Base-by-base conservation (phyloP, 345 rosid genomes). In the Hirschfeldia incana region DNA sequence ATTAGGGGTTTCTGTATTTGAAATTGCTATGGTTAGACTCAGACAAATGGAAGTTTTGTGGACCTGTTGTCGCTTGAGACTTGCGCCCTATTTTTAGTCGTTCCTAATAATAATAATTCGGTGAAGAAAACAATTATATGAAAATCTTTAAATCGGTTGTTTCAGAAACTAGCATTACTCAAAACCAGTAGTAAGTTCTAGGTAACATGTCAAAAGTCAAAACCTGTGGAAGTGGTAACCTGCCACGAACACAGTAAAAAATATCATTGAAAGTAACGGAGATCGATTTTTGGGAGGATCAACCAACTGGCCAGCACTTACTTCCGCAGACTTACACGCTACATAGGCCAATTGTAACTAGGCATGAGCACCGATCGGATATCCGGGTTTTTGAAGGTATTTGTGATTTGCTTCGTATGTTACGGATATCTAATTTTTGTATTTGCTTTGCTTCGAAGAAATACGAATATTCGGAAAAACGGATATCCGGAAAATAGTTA, bases 161-260 rank as follows among this genome's bases (percentile, higher is more conserved):
- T 53, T 51, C 6, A 53, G 59, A 15, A 16, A 53, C 8, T 53
- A 10, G 51, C 51, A 42, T 55, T 58, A 58, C 30, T 26, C 32
- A 26, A 26, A 59, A 59, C 63, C 32, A 59, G 32, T 4, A 26
- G 32, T 59, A 4, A 21, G 28, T 26, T 57, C 13, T 58, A 58
- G 28, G 29, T 58, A 34, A 77, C 59, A 49, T 17, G 36, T 79
- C 51, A 88, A 83, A 82, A 94, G 36, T 79, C 51, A 88, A 83
- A 82, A 94, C 97, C 84, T 94, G 97, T 12, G 97, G 97, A 80
- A 94, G 89, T 16, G 98, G 98, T 27, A 94, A 74, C 27, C 49
- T 42, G 87, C 85, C 2, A 85, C 66, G 78, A 87, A 86, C 6
- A 90, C 70, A 89, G 9, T 33, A 70, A 63, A 83, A 91, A 90